Evolutionary conservation across 306 rosid species (phyloP).

Genomic region (Quercus variabilis): DNA sequence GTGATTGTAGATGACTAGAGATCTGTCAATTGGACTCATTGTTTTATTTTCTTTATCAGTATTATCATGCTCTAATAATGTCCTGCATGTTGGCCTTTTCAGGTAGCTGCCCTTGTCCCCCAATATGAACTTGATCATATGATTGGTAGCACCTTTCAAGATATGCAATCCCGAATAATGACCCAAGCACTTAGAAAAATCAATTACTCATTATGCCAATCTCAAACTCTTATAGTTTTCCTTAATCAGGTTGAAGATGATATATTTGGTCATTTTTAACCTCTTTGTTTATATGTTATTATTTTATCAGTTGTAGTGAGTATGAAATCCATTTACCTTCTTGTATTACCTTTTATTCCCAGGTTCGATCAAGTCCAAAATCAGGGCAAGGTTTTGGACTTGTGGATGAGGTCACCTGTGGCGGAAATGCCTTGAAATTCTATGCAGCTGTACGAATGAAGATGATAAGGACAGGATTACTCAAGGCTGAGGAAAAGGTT

Average conservation of each 20-base stretch:
- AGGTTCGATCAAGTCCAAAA: constrained; percentile 60
- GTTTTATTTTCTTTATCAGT: not conserved
- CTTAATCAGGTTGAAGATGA: constrained; percentile 62
- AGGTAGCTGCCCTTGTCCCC: constrained; percentile 96
- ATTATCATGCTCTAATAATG: not conserved
- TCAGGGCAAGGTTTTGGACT: constrained; percentile 36
- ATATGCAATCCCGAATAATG: constrained; percentile 58
- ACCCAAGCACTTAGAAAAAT: constrained; percentile 75
- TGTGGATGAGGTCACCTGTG: constrained; percentile 75
- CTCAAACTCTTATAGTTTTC: constrained; percentile 63
- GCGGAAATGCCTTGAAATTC: constrained; percentile 88
- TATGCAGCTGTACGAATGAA: constrained; percentile 76
- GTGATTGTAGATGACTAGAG: not conserved
- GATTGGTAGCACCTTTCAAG: constrained; percentile 35
- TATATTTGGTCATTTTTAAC: constrained; percentile 3
- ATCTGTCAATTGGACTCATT: too few relatives aligned
- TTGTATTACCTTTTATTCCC: constrained; percentile 15
- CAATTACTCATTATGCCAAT: constrained; percentile 54
- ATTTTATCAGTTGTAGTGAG: not conserved
- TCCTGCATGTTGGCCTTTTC: constrained; percentile 13
- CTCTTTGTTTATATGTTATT: constrained; percentile 16
- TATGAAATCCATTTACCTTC: constrained; percentile 13
- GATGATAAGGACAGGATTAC: constrained; percentile 58
- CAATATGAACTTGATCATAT: constrained; percentile 60
- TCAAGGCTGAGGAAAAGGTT: constrained; percentile 61